These are phyloP conservation scores for Euphorbia pulcherrima DNA, from an alignment of 345 rosid species.

Conservation along the genomic window DNA sequence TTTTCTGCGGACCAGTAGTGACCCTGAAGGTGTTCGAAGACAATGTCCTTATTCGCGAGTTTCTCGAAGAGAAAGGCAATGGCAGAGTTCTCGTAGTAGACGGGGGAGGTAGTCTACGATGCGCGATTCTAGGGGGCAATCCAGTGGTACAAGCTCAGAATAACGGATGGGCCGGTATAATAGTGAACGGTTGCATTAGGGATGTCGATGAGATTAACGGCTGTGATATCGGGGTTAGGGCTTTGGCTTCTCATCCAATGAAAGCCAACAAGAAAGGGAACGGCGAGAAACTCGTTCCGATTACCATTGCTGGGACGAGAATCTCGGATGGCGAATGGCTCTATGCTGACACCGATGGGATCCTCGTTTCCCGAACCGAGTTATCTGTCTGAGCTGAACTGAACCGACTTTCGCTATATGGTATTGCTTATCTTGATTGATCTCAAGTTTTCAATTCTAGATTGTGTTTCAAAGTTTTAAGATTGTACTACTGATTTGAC, in stretches of 20 bases:
- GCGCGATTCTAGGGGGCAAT: constrained; percentile 81
- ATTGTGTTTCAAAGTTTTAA: no score
- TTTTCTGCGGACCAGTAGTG: constrained; percentile 68
- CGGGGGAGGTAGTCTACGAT: constrained; percentile 86
- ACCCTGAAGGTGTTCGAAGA: constrained; percentile 84
- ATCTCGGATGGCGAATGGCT: constrained; percentile 78
- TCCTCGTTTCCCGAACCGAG: constrained; percentile 60
- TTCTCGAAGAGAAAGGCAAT: constrained; percentile 70
- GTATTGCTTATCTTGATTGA: no score
- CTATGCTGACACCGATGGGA: constrained; percentile 80
- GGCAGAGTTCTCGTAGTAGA: constrained; percentile 77
- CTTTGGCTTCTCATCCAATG: constrained; percentile 71
- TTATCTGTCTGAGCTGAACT: constrained; percentile 54
- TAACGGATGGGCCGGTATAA: constrained; percentile 78
- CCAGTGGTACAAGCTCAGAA: constrained; percentile 67
- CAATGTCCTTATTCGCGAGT: constrained; percentile 69
- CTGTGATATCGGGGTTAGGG: constrained; percentile 71
- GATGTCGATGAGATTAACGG: constrained; percentile 82
- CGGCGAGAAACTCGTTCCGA: constrained; percentile 63
- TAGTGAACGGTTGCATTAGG: constrained; percentile 76
- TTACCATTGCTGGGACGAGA: constrained; percentile 56
- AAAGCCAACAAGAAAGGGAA: constrained; percentile 72
- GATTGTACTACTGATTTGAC: no score
- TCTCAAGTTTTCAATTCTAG: no score
- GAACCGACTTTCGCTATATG: no score